These are phyloP conservation scores for Phytophthora megakarya DNA, from an alignment of 352 stramenopile genomes.

Conservation along the genomic window DNA sequence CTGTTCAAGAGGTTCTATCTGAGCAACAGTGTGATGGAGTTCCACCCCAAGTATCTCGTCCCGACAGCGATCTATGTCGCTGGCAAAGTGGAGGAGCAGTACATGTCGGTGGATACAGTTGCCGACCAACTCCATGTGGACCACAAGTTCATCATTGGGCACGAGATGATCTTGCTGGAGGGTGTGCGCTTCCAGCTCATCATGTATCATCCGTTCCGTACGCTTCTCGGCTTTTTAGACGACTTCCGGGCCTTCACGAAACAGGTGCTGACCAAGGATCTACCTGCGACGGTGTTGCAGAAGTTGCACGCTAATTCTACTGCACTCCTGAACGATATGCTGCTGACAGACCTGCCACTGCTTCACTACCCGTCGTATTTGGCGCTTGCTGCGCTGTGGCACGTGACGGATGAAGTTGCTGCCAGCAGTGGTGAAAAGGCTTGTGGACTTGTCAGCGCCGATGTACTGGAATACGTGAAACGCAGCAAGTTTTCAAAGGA, in stretches of 20 bases:
- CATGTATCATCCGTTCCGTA: constrained; percentile 89
- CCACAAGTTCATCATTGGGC: constrained; percentile 85
- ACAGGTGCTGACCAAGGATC: constrained; percentile 54
- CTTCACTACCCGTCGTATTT: constrained; percentile 70
- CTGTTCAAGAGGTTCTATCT: constrained; percentile 92
- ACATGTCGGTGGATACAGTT: constrained; percentile 87
- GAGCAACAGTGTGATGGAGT: constrained; percentile 89
- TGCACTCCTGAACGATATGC: constrained; percentile 74
- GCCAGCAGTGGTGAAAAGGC: constrained; percentile 36
- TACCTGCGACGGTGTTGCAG: constrained; percentile 69
- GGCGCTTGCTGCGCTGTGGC: constrained; percentile 63
- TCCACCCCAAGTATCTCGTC: constrained; percentile 87
- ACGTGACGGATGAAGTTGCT: constrained; percentile 62
- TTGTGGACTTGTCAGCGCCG: constrained; percentile 36
- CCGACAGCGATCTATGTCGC: constrained; percentile 88
- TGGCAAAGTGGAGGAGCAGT: constrained; percentile 91
- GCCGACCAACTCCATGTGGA: constrained; percentile 83
- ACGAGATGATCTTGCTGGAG: constrained; percentile 89
- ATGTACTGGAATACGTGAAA: constrained; percentile 67
- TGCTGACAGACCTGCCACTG: constrained; percentile 77
- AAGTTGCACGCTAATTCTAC: constrained; percentile 79
- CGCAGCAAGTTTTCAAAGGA: constrained; percentile 73
- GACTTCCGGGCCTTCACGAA: constrained; percentile 81
- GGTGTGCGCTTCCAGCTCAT: constrained; percentile 90
- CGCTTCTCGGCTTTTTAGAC: constrained; percentile 83